Evolutionary conservation across 2,329 filamentous ascomycete species (phyloP), one percentile per base, ranked within the genome.

Genomic region (Scytalidium sp.): DNA sequence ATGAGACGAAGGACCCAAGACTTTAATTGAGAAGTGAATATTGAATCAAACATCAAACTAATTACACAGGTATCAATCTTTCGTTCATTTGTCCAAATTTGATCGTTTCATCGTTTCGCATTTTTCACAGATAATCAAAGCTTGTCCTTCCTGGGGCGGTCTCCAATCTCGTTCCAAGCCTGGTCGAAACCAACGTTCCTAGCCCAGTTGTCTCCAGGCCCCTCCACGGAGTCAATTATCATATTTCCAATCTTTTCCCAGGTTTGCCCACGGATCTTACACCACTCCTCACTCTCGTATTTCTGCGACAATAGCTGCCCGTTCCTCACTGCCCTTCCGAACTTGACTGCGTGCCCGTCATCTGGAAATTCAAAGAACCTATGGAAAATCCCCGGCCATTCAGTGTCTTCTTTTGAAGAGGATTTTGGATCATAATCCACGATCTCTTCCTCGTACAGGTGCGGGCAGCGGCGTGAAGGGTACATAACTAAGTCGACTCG

Each of bases 341-440:
- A 70, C 67, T 97, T 97, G 47, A 84, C 75, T 9, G 83, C 76
- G 68, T 97, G 93, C 0, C 92, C 91, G 66, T 97, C 91, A 57
- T 96, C 92, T 0, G 76, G 62, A 27, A 79, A 62, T 9, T 55
- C 52, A 51, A 75, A 72, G 17, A 84, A 64, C 9, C 75, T 68
- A 1, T 72, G 64, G 6, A 81, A 65, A 3, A 82, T 66, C 2
- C 75, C 74, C 3, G 52, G 45, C 50, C 57, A 60, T 22, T 60
- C 51, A 8, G 54, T 47, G 43, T 59, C 49, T 64, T 65, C 62
- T 4, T 45, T 53, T 23, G 55, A 47, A 3, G 60, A 58, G 43
- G 72, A 68, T 49, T 71, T 78, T 0, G 84, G 78, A 1, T 69
- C 66, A 61, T 94, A 93, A 0, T 68, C 63, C 1, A 66, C 67